phyloP scores from a whole-genome alignment of 805 yeast species.

The Diddensiella santjacobensis region DNA sequence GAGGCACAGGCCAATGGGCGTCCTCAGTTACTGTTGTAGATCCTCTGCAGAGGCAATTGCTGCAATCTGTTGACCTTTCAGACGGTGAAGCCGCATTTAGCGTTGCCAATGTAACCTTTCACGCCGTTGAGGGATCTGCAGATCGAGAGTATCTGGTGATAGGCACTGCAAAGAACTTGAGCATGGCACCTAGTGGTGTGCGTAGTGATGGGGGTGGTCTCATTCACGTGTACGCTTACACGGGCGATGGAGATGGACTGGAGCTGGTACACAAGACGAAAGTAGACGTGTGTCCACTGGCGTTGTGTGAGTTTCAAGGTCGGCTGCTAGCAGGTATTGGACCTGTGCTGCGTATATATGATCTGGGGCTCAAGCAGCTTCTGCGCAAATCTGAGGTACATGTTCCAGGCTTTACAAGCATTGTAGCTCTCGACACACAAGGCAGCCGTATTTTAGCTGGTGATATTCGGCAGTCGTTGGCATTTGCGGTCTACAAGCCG shows the following conservation, averaged over 20 bases:
- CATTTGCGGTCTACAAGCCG: conserved; percentile 50
- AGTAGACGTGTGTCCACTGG: conserved; percentile 44
- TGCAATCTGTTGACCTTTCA: conserved; percentile 44
- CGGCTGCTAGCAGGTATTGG: conserved; percentile 57
- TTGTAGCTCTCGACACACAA: conserved; percentile 52
- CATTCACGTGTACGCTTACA: conserved; percentile 30
- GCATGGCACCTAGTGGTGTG: conserved; percentile 22
- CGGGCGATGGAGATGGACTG: conserved; percentile 36
- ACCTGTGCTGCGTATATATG: conserved; percentile 55
- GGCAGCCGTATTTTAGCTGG: conserved; percentile 64
- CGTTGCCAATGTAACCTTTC: conserved; percentile 36
- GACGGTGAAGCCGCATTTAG: conserved; percentile 43
- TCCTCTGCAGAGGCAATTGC: conserved; percentile 32
- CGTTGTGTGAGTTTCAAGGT: conserved; percentile 55
- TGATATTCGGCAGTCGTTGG: conserved; percentile 66
- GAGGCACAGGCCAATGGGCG: conserved; percentile 39
- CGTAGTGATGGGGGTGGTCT: conserved; percentile 23
- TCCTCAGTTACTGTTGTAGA: conserved; percentile 54
- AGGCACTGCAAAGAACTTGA: conserved; percentile 29
- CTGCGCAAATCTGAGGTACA: conserved; percentile 57
- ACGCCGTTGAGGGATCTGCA: conserved; percentile 18
- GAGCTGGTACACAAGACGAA: conserved; percentile 57
- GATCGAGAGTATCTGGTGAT: conserved; percentile 23
- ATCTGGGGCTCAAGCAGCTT: conserved; percentile 75
- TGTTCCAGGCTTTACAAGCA: conserved; percentile 39